Evolutionary conservation across 1,139 yeast species (phyloP), one percentile per base, ranked within the genome.

Genomic region (Wickerhamiella infanticola): DNA sequence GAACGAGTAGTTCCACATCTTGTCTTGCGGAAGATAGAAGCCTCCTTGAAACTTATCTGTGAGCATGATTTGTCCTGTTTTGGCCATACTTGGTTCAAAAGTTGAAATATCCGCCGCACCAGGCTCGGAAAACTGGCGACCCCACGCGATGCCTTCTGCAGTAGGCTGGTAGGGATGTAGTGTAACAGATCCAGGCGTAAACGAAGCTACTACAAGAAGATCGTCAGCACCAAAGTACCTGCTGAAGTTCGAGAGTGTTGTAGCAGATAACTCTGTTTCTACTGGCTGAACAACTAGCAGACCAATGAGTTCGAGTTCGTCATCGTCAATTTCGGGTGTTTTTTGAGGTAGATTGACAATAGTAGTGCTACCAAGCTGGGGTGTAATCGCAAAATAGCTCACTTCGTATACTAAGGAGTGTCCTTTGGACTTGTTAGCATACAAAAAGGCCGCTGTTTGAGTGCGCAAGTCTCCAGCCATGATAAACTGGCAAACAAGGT

Each of bases 1-100:
- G 58, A 93, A 90, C 3, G 93, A 74, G 60, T 81, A 86, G 61
- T 90, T 90, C 98, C 99, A 90, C 35, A 86, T 61, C 47, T 77
- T 79, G 42, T 81, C 81, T 37, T 76, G 80, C 1, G 99, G 98
- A 1, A 86, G 94, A 65, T 84, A 63, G 62, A 84, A 88, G 50
- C 79, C 81, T 3, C 98, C 98, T 59, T 73, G 71, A 45, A 85
- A 72, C 48, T 79, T 70, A 51, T 81, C 94, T 0, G 95, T 78
- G 37, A 90, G 62, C 33, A 88, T 65, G 51, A 90, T 61, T 57
- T 86, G 95, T 6, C 81, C 73, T 55, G 73, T 72, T 36, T 65
- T 68, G 40, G 83, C 79, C 61, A 76, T 85, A 0, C 63, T 58
- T 1, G 77, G 67, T 1, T 73, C 69, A 60, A 74, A 84, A 0